phyloP scores from a whole-genome alignment of 176 grass and related monocot genomes.

The Oryza glumipatula region DNA sequence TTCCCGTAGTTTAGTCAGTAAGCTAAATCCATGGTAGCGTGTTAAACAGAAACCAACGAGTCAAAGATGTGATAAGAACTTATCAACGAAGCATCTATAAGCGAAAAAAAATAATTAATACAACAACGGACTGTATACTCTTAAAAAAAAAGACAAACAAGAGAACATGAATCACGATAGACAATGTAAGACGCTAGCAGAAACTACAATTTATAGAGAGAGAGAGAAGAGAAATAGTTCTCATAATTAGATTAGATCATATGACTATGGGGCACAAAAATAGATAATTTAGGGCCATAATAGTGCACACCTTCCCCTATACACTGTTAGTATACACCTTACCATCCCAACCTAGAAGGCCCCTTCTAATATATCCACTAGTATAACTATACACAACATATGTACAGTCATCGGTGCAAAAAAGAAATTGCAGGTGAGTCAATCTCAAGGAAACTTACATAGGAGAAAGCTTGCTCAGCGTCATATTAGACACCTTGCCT shows the following conservation, averaged over 20 bases:
- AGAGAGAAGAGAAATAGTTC: neutral
- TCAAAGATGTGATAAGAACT: neutral
- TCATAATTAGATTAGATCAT: slow-evolving; percentile 12
- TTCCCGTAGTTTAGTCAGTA: neutral
- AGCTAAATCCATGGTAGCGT: neutral
- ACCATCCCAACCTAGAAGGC: slow-evolving; percentile 33
- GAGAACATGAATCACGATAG: neutral
- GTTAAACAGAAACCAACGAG: slow-evolving; percentile 1
- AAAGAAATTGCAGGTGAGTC: slow-evolving; percentile 37
- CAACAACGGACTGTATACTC: neutral
- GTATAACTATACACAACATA: slow-evolving; percentile 41
- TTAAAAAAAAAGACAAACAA: neutral
- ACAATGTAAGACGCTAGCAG: neutral
- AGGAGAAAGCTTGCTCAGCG: slow-evolving; percentile 45
- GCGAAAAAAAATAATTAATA: neutral
- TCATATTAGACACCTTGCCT: slow-evolving; percentile 48
- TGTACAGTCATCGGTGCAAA: slow-evolving; percentile 44
- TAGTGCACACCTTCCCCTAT: slow-evolving; percentile 28
- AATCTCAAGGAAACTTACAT: slow-evolving; percentile 41
- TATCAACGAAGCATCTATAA: neutral
- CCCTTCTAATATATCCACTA: slow-evolving; percentile 42
- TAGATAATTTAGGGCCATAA: slow-evolving; percentile 13
- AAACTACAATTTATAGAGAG: neutral
- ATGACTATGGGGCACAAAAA: neutral
- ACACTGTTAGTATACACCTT: slow-evolving; percentile 33